Base-by-base conservation (phyloP, 2,329 filamentous ascomycete genomes). In the Ophiosphaerella korrae region DNA sequence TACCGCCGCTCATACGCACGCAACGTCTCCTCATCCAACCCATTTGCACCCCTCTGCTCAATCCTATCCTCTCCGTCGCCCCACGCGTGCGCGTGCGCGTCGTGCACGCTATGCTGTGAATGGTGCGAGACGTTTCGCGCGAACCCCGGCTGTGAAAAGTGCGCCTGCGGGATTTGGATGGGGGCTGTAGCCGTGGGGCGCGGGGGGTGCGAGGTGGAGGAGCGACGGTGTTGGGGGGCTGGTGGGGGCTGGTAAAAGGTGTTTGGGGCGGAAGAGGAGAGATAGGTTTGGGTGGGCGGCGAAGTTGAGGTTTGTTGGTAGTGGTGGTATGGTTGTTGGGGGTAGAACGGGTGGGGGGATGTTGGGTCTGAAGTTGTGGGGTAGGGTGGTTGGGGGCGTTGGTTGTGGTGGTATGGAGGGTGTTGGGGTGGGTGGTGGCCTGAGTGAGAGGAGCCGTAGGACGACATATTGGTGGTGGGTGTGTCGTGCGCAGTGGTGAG, bases 401-500 rank as follows among this genome's bases (percentile, higher is more conserved):
- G 45, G 21, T 33, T 48, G 57, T 21, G 45, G 53, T 18, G 46
- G 29, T 47, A 45, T 42, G 47, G 50, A 31, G 43, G 49, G 42
- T 60, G 55, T 9, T 57, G 53, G 9, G 33, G 33, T 43, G 55
- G 42, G 36, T 53, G 56, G 34, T 59, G 55, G 21, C 50, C 55
- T 3, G 52, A 61, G 37, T 50, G 54, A 48, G 48, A 55, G 14
- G 60, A 61, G 50, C 51, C 57, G 54, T 61, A 64, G 24, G 62
- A 64, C 21, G 62, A 64, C 62, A 65, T 60, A 8, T 33, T 55
- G 45, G 24, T 48, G 45, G 33, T 35, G 35, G 12, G 1, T 39
- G 35, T 46, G 35, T 11, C 5, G 21, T 29, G 13, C 23, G 12
- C 23, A 36, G 13, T 46, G 7, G 24, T 16, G 3, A 18, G 18